Base-by-base conservation (phyloP, 768 basidiomycete genomes). In the Tephrocybe sp. region DNA sequence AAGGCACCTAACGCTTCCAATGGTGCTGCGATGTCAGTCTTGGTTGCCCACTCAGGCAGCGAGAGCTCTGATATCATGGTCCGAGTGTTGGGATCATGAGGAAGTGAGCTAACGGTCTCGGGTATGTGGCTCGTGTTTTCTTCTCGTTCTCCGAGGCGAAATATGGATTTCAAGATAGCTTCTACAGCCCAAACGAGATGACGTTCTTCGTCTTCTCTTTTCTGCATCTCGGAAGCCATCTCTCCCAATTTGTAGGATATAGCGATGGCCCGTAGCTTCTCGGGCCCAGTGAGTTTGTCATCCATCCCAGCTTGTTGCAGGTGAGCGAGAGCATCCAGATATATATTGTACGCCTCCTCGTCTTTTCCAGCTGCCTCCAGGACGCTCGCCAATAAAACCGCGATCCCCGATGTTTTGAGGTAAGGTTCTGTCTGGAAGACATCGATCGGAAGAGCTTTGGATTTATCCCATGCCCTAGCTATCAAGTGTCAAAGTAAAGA, bases 331-430 rank as follows among this genome's bases (percentile, higher is more conserved):
- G 68, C 66, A n/a, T 74, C 70, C 34, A 58, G 40, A 54, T 75
- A 77, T 7, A 72, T 51, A 3, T 65, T 57, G 54, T 73, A 78
- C 0, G 78, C 77, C 23, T 60, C 48, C 17, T 71, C 62, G 4
- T 43, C 63, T 39, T 69, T 67, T 13, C 73, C 63, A 0, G 67
- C 64, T 14, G 62, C 61, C 59, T 85, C 83, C 13, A 80, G 65
- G 2, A 84, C 74, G 44, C 79, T 80, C 2, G 79, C 83, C 40
- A 88, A 71, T 3, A 76, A 68, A 22, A 84, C 75, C 1, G 79
- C 86, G 11, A 89, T 79, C 3, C 87, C 87, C 0, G 85, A 80
- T 0, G 79, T 68, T 63, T 88, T 89, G 49, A 88, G 74, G 49
- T 83, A 75, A 0, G 85, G 82, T 16, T 78, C 70, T 2, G 72